phyloP scores from a whole-genome alignment of 208 protist species.

The Willaertia magna region DNA sequence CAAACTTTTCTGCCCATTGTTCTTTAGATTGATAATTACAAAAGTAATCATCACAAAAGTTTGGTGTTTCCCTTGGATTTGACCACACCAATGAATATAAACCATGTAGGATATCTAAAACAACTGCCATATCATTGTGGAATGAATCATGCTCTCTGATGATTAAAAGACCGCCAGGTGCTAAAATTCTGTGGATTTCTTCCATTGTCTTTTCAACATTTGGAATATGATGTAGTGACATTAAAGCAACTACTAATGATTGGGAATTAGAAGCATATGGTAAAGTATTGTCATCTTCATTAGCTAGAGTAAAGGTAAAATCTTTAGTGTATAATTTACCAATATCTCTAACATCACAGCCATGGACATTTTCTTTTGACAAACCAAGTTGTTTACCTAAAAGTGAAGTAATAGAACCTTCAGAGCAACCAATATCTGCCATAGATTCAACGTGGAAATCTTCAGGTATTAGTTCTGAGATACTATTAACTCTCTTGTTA shows the following conservation, averaged over 20 bases:
- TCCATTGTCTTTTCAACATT: not conserved
- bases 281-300: not conserved
- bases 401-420: not conserved
- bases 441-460: not conserved
- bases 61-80: not conserved
- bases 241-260: not conserved
- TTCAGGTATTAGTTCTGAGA: not conserved
- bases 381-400: not conserved
- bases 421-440: not conserved
- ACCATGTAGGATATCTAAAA: not conserved
- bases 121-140: not conserved
- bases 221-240: not conserved
- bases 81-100: not conserved
- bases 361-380: not conserved
- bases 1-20: not conserved
- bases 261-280: not conserved
- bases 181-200: not conserved
- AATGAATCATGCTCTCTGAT: not conserved
- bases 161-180: not conserved
- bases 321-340: not conserved
- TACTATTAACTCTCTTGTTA: not conserved
- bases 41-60: not conserved
- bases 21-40: not conserved
- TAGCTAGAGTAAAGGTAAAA: not conserved
- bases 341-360: not conserved